These are phyloP conservation scores for Candida hungchunana DNA, from an alignment of 805 yeast species.

Conservation along the genomic window DNA sequence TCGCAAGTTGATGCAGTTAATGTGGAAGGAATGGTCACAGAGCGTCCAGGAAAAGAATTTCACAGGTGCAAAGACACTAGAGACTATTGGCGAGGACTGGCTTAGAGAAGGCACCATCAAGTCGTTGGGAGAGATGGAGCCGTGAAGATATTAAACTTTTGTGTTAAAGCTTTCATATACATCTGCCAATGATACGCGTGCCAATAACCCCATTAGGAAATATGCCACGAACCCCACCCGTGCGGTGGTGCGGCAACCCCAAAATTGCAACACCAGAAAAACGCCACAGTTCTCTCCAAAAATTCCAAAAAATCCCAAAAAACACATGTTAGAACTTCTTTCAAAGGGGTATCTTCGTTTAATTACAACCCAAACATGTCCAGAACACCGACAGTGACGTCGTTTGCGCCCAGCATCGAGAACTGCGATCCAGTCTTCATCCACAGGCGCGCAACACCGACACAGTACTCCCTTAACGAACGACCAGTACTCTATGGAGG, in stretches of 20 bases:
- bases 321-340: too few relatives aligned
- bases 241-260: too few relatives aligned
- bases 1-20: conserved; percentile 47
- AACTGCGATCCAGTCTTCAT: conserved; percentile 25
- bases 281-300: too few relatives aligned
- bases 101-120: conserved; percentile 15
- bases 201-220: too few relatives aligned
- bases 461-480: conserved; percentile 21
- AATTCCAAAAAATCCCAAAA: too few relatives aligned
- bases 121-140: conserved; percentile 1
- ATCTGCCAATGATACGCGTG: too few relatives aligned
- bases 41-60: conserved; percentile 45
- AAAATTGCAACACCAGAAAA: too few relatives aligned
- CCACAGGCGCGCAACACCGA: conserved; percentile 18
- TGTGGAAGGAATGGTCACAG: conserved; percentile 50
- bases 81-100: conserved; percentile 82
- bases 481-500: conserved; percentile 37
- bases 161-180: too few relatives aligned
- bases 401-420: conserved; percentile 32
- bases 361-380: too few relatives aligned
- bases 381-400: conserved; percentile 7
- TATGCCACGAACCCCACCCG: too few relatives aligned
- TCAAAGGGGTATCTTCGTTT: too few relatives aligned
- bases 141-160: too few relatives aligned
- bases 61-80: conserved; percentile 77